These are phyloP conservation scores for Hyaloscypha finlandica DNA, from an alignment of 495 filamentous ascomycete genomes.

Conservation along the genomic window DNA sequence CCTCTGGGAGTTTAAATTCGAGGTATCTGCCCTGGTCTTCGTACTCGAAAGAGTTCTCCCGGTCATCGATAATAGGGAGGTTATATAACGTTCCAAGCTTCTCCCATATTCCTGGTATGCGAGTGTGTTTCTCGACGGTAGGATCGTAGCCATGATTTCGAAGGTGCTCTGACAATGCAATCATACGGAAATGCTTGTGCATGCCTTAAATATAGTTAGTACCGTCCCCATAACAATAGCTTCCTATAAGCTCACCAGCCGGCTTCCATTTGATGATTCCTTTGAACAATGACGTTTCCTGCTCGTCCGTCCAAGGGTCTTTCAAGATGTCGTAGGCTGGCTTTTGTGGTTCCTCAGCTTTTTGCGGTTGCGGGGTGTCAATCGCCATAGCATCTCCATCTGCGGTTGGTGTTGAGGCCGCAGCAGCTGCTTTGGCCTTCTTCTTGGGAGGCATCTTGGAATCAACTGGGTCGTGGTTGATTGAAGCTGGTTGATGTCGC, in stretches of 20 bases:
- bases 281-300: slow-evolving; percentile 89
- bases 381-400: slow-evolving; percentile 56
- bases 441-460: slow-evolving; percentile 74
- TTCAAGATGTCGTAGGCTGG: slow-evolving; percentile 45
- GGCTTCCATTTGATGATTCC: slow-evolving; percentile 90
- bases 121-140: slow-evolving; percentile 70
- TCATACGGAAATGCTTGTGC: slow-evolving; percentile 97
- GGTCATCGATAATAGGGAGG: slow-evolving; percentile 83
- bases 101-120: slow-evolving; percentile 86
- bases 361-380: slow-evolving; percentile 43
- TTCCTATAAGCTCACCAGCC: slow-evolving; percentile 61
- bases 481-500: background rate
- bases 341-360: slow-evolving; percentile 43
- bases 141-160: slow-evolving; percentile 84
- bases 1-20: slow-evolving; percentile 75
- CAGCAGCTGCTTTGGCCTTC: slow-evolving; percentile 48
- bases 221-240: background rate
- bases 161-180: slow-evolving; percentile 83
- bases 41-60: slow-evolving; percentile 69
- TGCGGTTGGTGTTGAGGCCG: slow-evolving; percentile 42
- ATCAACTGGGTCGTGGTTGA: background rate
- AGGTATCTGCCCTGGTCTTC: slow-evolving; percentile 56
- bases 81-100: slow-evolving; percentile 86
- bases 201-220: slow-evolving; percentile 59
- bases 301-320: slow-evolving; percentile 93